Percentiles rank a stretch among this genome's conserved stretches.
Evolutionary conservation across 805 yeast species (phyloP).

Genomic region (Isabelozyma rhagii): DNA sequence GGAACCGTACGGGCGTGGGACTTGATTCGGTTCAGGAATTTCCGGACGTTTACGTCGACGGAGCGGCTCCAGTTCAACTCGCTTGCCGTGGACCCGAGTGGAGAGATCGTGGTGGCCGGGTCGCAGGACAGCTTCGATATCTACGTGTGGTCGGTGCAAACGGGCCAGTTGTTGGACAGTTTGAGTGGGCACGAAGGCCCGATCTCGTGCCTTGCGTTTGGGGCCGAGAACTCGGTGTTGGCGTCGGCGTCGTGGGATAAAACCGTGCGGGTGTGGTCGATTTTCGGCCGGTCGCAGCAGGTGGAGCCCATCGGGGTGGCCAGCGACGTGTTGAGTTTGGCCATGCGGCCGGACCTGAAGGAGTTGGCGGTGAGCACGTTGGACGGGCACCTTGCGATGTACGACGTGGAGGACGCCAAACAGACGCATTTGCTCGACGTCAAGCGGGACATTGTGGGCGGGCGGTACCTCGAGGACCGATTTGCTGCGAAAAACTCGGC

Average conservation of each 20-base stretch:
- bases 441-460: slow-evolving; percentile 79
- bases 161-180: slow-evolving; percentile 84
- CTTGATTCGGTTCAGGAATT: slow-evolving; percentile 85
- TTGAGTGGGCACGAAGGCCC: slow-evolving; percentile 96
- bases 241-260: slow-evolving; percentile 97
- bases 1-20: slow-evolving; percentile 99
- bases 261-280: slow-evolving; percentile 89
- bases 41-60: slow-evolving; percentile 91
- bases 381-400: slow-evolving; percentile 82
- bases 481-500: slow-evolving; percentile 78
- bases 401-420: slow-evolving; percentile 78
- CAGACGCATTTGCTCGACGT: slow-evolving; percentile 86
- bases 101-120: slow-evolving; percentile 95
- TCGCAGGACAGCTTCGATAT: slow-evolving; percentile 86
- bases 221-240: slow-evolving; percentile 67
- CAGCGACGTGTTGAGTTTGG: slow-evolving; percentile 78
- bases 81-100: slow-evolving; percentile 94
- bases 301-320: slow-evolving; percentile 88
- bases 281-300: slow-evolving; percentile 80
- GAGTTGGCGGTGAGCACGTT: slow-evolving; percentile 84
- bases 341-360: slow-evolving; percentile 91
- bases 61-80: slow-evolving; percentile 82
- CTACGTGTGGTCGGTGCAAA: slow-evolving; percentile 96
- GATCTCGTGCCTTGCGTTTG: slow-evolving; percentile 81
- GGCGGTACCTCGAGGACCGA: slow-evolving; percentile 78